Evolutionary conservation across 805 yeast species (phyloP).

Genomic region (Lachancea lanzarotensis): DNA sequence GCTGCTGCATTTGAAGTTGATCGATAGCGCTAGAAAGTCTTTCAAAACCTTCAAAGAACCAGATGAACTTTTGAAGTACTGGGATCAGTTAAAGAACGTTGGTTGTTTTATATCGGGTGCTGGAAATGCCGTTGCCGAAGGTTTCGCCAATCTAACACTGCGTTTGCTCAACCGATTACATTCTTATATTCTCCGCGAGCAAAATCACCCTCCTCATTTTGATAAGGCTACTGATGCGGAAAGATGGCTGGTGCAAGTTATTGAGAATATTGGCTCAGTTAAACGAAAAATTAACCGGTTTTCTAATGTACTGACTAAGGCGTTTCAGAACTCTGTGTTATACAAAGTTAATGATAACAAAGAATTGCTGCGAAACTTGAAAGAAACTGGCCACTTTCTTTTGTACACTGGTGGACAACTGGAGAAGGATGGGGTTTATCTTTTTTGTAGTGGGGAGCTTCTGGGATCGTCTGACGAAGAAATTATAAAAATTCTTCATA

Average conservation of each 20-base stretch:
- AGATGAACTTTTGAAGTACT: slow-evolving; percentile 77
- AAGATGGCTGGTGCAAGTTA: slow-evolving; percentile 61
- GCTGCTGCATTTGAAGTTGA: slow-evolving; percentile 65
- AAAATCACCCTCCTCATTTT: slow-evolving; percentile 51
- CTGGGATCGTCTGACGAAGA: slow-evolving; percentile 36
- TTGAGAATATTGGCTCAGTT: slow-evolving; percentile 66
- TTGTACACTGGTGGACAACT: slow-evolving; percentile 61
- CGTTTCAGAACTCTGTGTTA: slow-evolving; percentile 66
- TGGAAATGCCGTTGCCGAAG: slow-evolving; percentile 73
- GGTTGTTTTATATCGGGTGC: slow-evolving; percentile 79
- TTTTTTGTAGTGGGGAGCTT: slow-evolving; percentile 58
- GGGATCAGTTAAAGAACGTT: slow-evolving; percentile 68
- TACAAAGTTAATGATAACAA: slow-evolving; percentile 49
- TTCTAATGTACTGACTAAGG: slow-evolving; percentile 55
- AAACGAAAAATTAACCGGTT: slow-evolving; percentile 81
- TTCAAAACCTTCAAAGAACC: slow-evolving; percentile 81
- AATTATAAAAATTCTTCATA: slow-evolving; percentile 40
- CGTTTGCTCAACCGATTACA: slow-evolving; percentile 63
- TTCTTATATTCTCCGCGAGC: slow-evolving; percentile 65
- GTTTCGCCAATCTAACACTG: slow-evolving; percentile 57
- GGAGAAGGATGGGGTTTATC: slow-evolving; percentile 70
- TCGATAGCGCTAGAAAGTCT: slow-evolving; percentile 65
- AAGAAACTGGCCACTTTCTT: slow-evolving; percentile 64
- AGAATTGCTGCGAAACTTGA: slow-evolving; percentile 50
- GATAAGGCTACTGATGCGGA: slow-evolving; percentile 37